Conservation (phyloP, 257 asterid species). For the Solanum acaule region DNA sequence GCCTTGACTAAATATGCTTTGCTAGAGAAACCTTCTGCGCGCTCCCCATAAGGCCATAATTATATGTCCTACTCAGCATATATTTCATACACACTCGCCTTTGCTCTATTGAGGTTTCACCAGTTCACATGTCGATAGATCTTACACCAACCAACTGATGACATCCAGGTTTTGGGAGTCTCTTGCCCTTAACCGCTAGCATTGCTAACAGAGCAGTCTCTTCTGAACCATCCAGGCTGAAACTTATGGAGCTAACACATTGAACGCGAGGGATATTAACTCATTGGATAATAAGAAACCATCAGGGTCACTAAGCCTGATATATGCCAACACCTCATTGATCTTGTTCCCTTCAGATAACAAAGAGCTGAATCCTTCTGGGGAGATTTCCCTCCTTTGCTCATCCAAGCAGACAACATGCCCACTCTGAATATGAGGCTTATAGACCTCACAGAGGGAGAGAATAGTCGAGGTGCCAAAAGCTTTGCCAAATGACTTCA, state of each 20-base stretch:
- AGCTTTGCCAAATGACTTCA: constrained; percentile 47
- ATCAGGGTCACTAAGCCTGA: constrained; percentile 82
- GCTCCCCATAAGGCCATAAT: too few relatives aligned
- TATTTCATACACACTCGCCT: neutral
- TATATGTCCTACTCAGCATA: too few relatives aligned
- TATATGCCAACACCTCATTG: constrained; percentile 30
- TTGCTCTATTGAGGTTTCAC: neutral
- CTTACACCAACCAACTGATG: neutral
- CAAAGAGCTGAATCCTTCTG: constrained; percentile 28
- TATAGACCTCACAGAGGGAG: constrained; percentile 55
- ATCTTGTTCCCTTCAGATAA: constrained; percentile 10
- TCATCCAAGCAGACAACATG: constrained; percentile 54
- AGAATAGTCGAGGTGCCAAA: constrained; percentile 44
- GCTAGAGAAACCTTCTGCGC: too few relatives aligned
- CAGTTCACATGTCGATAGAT: neutral
- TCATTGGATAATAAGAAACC: constrained; percentile 88
- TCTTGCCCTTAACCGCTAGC: neutral
- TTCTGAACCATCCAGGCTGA: neutral
- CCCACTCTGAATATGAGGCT: constrained; percentile 53
- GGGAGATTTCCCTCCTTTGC: constrained; percentile 27
- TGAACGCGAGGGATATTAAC: constrained; percentile 78
- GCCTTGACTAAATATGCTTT: neutral
- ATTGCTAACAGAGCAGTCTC: neutral
- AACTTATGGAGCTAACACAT: constrained; percentile 35
- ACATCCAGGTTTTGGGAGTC: neutral